Evolutionary conservation across 2,329 filamentous ascomycete species (phyloP).

Genomic region (Pseudopithomyces maydicus): DNA sequence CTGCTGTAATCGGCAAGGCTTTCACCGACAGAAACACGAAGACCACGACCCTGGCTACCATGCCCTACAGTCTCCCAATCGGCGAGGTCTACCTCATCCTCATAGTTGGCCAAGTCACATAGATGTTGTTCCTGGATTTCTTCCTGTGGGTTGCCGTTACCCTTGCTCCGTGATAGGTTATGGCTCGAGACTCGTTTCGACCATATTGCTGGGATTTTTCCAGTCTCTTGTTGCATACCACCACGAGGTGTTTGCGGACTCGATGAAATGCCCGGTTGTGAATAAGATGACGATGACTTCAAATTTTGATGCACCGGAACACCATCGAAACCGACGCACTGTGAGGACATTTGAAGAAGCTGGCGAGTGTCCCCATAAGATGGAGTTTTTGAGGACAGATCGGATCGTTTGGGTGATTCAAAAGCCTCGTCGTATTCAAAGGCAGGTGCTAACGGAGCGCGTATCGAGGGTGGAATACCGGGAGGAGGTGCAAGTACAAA

Average conservation of each 20-base stretch:
- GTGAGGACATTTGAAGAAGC: conserved; percentile 27
- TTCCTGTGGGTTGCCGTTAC: conserved; percentile 7
- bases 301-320: conserved; percentile 6
- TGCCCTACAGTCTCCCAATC: conserved; percentile 45
- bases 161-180: conserved; percentile 22
- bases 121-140: conserved; percentile 5
- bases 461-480: conserved; percentile 28
- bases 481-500: conserved; percentile 16
- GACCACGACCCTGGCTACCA: conserved; percentile 20
- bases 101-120: background rate
- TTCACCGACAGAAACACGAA: conserved; percentile 22
- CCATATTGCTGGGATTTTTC: conserved; percentile 41
- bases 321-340: conserved; percentile 4
- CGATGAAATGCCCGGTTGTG: conserved; percentile 19
- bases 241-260: conserved; percentile 26
- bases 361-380: conserved; percentile 45
- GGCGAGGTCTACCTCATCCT: conserved; percentile 21
- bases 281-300: conserved; percentile 35
- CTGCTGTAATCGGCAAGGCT: conserved; percentile 44
- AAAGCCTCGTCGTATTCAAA: conserved; percentile 25
- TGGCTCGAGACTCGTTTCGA: conserved; percentile 32
- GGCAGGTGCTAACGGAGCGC: conserved; percentile 33
- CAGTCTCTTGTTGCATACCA: conserved; percentile 30
- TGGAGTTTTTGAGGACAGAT: conserved; percentile 30
- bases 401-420: conserved; percentile 12